Percentiles rank a stretch among this genome's conserved stretches.
Conservation (phyloP, 192 early-diverging fungal species). For the Gonapodya sp. region DNA sequence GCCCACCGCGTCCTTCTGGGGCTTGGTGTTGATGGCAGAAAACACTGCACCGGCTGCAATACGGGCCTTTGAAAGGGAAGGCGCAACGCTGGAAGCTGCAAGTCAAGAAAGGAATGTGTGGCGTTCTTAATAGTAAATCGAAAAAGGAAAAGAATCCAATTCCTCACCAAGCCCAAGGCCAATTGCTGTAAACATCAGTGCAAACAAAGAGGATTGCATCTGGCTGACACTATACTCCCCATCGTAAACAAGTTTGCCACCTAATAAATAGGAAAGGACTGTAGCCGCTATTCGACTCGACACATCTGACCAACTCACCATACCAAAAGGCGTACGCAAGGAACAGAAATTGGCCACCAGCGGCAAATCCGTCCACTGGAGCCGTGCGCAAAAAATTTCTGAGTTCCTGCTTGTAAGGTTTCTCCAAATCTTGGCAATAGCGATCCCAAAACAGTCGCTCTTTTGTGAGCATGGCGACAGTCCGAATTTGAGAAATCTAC, state of each 20-base stretch:
- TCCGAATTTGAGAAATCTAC: slow-evolving; percentile 75
- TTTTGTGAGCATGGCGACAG: slow-evolving; percentile 67
- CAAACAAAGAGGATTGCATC: slow-evolving; percentile 61
- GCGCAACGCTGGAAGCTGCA: slow-evolving; percentile 34
- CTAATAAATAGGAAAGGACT: slow-evolving; percentile 16
- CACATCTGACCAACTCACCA: slow-evolving; percentile 22
- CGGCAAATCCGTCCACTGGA: slow-evolving; percentile 66
- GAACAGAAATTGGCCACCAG: slow-evolving; percentile 59
- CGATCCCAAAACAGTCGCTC: slow-evolving; percentile 45
- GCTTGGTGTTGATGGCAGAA: slow-evolving; percentile 56
- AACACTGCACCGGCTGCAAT: slow-evolving; percentile 64
- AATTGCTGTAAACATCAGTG: slow-evolving; percentile 27
- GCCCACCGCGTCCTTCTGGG: slow-evolving; percentile 49
- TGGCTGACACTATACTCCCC: slow-evolving; percentile 38
- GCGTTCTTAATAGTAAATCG: slow-evolving; percentile 32
- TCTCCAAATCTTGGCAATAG: slow-evolving; percentile 49
- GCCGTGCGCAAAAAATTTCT: slow-evolving; percentile 51
- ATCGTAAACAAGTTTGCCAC: slow-evolving; percentile 29
- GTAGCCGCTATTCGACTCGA: neutral
- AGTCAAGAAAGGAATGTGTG: slow-evolving; percentile 53
- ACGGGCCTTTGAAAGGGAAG: slow-evolving; percentile 69
- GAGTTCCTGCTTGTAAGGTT: slow-evolving; percentile 58
- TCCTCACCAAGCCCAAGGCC: neutral
- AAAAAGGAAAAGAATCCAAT: neutral
- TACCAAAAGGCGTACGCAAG: slow-evolving; percentile 67